These are phyloP conservation scores for Mitragyna speciosa DNA, from an alignment of 257 asterid species.

Conservation along the genomic window DNA sequence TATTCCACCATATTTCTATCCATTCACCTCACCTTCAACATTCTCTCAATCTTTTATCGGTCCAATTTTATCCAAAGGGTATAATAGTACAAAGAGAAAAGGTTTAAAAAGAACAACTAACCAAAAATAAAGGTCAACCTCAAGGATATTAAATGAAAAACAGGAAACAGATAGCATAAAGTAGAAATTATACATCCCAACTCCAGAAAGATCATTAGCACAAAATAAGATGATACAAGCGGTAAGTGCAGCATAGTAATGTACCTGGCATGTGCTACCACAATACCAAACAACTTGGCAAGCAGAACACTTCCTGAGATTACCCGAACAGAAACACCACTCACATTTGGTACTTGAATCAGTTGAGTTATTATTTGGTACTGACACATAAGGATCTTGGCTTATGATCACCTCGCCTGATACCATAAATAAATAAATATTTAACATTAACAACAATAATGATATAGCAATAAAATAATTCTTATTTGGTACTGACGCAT, in stretches of 20 bases:
- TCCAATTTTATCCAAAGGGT: not conserved
- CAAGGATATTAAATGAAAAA: not conserved
- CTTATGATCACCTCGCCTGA: conserved; percentile 78
- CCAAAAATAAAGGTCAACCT: too few relatives aligned
- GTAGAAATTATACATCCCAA: not conserved
- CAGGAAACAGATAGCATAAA: too few relatives aligned
- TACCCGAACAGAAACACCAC: conserved; percentile 63
- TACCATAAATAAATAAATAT: too few relatives aligned
- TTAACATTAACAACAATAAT: too few relatives aligned
- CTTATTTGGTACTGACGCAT: too few relatives aligned
- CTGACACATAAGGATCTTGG: conserved; percentile 76
- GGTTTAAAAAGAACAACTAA: too few relatives aligned
- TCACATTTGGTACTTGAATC: conserved; percentile 74
- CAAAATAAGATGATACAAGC: not conserved
- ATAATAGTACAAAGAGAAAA: too few relatives aligned
- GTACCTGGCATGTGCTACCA: conserved; percentile 78
- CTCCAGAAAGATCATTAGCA: not conserved
- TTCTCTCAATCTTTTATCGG: not conserved
- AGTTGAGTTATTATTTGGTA: conserved; percentile 57
- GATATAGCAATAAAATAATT: too few relatives aligned
- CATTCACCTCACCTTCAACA: not conserved
- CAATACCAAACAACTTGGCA: conserved; percentile 85
- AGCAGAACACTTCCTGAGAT: conserved; percentile 83
- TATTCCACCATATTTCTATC: not conserved
- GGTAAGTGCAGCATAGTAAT: too few relatives aligned